phyloP scores from a whole-genome alignment of 2,329 filamentous ascomycete genomes.

The Fusarium concolor region DNA sequence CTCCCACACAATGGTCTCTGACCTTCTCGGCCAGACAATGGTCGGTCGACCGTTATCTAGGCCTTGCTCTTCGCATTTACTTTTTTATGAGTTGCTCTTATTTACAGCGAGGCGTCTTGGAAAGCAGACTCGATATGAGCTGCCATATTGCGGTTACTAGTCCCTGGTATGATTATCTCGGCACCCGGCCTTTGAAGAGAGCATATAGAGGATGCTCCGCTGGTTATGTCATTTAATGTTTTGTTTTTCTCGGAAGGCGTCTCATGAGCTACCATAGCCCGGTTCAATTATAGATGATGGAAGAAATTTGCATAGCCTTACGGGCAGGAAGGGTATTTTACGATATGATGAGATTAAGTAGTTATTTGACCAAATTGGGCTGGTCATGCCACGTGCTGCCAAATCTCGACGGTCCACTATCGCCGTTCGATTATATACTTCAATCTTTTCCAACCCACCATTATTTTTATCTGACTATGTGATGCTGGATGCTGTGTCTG shows the following conservation, averaged over 20 bases:
- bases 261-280: conserved; percentile 9
- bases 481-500: background rate
- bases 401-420: background rate
- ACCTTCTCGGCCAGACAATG: conserved; percentile 1
- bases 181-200: background rate
- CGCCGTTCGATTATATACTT: conserved; percentile 18
- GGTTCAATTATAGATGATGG: conserved; percentile 25
- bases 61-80: conserved; percentile 11
- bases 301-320: conserved; percentile 30
- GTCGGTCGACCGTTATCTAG: background rate
- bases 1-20: conserved; percentile 11
- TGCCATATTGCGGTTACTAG: conserved; percentile 28
- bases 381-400: background rate
- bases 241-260: conserved; percentile 13
- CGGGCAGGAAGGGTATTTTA: conserved; percentile 26
- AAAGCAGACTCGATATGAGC: conserved; percentile 27
- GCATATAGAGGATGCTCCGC: background rate
- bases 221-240: conserved; percentile 27
- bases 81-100: conserved; percentile 25
- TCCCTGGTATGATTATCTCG: background rate
- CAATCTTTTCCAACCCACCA: background rate
- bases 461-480: background rate
- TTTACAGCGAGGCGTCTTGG: conserved; percentile 45
- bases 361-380: conserved; percentile 6
- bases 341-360: conserved; percentile 31